phyloP scores from a whole-genome alignment of 768 basidiomycete species.

The Xerocomus potaroensis region DNA sequence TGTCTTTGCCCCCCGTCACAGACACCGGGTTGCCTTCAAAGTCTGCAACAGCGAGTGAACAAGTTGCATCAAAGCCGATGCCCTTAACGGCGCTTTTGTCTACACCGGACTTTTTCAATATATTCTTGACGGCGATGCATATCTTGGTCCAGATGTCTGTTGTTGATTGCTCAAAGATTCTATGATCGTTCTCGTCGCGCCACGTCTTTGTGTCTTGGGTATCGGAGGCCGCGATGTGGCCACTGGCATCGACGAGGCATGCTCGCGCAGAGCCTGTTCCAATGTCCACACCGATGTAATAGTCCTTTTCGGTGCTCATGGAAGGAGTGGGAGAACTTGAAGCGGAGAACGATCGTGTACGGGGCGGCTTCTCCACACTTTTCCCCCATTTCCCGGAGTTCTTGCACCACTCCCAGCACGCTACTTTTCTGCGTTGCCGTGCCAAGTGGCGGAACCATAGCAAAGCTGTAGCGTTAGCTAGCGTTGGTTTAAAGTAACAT shows the following conservation, averaged over 20 bases:
- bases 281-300: conserved; percentile 77
- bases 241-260: conserved; percentile 65
- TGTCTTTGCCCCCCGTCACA: conserved; percentile 62
- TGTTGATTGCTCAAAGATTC: conserved; percentile 97
- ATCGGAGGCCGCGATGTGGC: conserved; percentile 71
- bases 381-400: too few relatives aligned
- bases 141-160: conserved; percentile 80
- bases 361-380: conserved; percentile 11
- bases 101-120: conserved; percentile 55
- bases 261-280: conserved; percentile 95
- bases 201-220: conserved; percentile 81
- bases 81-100: conserved; percentile 69
- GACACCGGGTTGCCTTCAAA: conserved; percentile 66
- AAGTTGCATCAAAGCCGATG: conserved; percentile 93
- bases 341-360: conserved; percentile 3
- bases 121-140: conserved; percentile 54
- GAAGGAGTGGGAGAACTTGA: conserved; percentile 1
- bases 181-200: conserved; percentile 78
- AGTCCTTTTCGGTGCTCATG: conserved; percentile 37
- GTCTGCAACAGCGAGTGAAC: conserved; percentile 86
- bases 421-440: conserved; percentile 1
- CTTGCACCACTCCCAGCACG: not conserved
- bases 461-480: too few relatives aligned
- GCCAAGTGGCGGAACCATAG: not conserved
- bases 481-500: too few relatives aligned